Evolutionary conservation across 129 eudicot genomes (phyloP), one percentile per base, ranked within the genome.

Genomic region (Artemisia tridentata): DNA sequence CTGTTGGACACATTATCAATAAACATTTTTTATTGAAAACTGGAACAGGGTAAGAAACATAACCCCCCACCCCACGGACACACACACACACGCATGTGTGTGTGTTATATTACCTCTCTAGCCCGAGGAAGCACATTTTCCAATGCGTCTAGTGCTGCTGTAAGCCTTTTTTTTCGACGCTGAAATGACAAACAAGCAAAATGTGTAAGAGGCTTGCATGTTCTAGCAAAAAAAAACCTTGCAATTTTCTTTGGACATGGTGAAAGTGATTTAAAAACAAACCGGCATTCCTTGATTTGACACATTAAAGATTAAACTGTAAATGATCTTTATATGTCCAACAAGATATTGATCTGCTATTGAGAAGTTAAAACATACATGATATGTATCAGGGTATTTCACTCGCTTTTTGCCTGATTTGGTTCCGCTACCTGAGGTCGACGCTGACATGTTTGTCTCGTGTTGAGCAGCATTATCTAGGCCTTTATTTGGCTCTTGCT

Each of bases 111-210:
- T 72, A 83, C 91, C 86, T 72, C 73, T 49, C 76, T 73, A 47
- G 78, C 17, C 18, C 34, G 79, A 20, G 95, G 91, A 75, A 85
- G 79, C 81, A 83, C 65, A 76, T 73, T 84, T 74, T 73, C 75
- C 74, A 88, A 43, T 54, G 95, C 86, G 41, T 83, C 80, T 11
- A 85, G 63, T 63, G 84, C 72, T 34, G 85, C 75, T 55, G 84
- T 74, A 75, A 88, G 80, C 78, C 80, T 83, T 58, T 57, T 34
- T 76, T 75, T 79, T 46, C 82, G 90, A 65, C 72, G 78, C 88
- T 84, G 83, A 74, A 80, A 73, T 41, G 2, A 65, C 17, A 81
- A 82, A 63, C 58, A 67, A 51, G 57, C 18, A 53, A 53, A 50
- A 51, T 72, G 15, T 29, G 21, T 46, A 61, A 51, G 70, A 41